A percentile compares a stretch with the other conserved stretches of the same genome.
These are phyloP conservation scores for Blastomyces percursus DNA, from an alignment of 2,329 filamentous ascomycete species.

Conservation along the genomic window DNA sequence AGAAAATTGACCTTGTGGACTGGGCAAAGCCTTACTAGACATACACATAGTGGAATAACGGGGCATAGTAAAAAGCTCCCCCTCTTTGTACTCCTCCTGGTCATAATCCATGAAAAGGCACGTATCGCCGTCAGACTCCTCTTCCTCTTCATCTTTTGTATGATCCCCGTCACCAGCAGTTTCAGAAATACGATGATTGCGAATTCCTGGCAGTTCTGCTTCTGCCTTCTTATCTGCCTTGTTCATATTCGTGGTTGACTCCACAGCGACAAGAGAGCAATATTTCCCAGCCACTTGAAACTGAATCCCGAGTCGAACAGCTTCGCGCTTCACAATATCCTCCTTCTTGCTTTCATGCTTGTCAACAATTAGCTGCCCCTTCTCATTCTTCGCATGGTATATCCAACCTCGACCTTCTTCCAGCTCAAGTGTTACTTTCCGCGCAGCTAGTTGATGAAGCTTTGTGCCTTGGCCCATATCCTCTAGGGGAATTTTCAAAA, in stretches of 20 bases:
- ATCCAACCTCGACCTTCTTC: constrained; percentile 62
- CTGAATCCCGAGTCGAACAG: constrained; percentile 51
- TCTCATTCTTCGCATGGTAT: constrained; percentile 38
- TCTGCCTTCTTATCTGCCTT: constrained; percentile 16
- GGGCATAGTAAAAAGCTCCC: too few species aligned
- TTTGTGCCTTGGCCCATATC: constrained; percentile 40
- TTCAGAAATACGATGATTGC: neutral
- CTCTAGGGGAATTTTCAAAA: constrained; percentile 54
- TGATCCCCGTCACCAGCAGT: neutral
- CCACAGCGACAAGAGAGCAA: constrained; percentile 58
- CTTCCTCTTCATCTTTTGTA: neutral
- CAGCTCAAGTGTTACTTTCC: constrained; percentile 56
- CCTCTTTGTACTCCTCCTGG: too few species aligned
- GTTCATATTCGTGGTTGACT: constrained; percentile 27
- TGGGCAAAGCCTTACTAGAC: neutral
- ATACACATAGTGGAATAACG: too few species aligned
- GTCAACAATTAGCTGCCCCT: constrained; percentile 38
- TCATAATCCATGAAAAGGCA: too few species aligned
- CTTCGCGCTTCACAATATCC: constrained; percentile 54
- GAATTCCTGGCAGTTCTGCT: neutral
- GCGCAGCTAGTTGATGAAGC: constrained; percentile 60
- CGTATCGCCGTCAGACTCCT: neutral
- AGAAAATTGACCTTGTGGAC: neutral
- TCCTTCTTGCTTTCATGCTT: constrained; percentile 42
- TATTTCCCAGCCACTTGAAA: constrained; percentile 60